phyloP scores from a whole-genome alignment of 768 basidiomycete genomes.

The Boletus pseudo-olivaceus region DNA sequence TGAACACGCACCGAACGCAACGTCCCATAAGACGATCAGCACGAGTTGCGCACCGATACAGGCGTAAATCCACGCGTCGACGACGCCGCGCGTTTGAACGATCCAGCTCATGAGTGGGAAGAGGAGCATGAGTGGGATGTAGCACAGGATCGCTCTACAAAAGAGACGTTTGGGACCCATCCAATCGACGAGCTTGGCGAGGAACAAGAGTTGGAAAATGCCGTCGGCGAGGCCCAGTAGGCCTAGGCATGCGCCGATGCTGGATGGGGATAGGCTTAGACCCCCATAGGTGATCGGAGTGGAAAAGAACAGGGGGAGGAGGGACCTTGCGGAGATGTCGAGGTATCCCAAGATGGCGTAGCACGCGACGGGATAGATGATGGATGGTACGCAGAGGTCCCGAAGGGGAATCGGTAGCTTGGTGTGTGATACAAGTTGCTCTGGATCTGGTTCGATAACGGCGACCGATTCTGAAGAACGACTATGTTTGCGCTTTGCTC shows the following conservation, averaged over 20 bases:
- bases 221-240: conserved; percentile 37
- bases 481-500: conserved; percentile 1
- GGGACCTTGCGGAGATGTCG: conserved; percentile 36
- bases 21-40: conserved; percentile 45
- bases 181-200: conserved; percentile 34
- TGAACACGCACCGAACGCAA: conserved; percentile 52
- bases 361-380: conserved; percentile 33
- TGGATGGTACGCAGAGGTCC: conserved; percentile 31
- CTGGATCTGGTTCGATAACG: background rate
- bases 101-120: conserved; percentile 38
- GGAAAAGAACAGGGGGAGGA: conserved; percentile 40
- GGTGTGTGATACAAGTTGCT: background rate
- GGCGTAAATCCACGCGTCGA: conserved; percentile 42
- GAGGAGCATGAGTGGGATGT: conserved; percentile 18
- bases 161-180: conserved; percentile 37
- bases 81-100: conserved; percentile 43
- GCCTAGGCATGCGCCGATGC: conserved; percentile 38
- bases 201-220: conserved; percentile 36
- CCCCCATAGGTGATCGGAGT: conserved; percentile 39
- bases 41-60: conserved; percentile 45
- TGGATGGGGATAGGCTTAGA: conserved; percentile 33
- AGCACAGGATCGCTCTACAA: conserved; percentile 20
- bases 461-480: background rate
- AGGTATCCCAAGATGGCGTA: conserved; percentile 34
- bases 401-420: conserved; percentile 41